phyloP scores from a whole-genome alignment of 352 stramenopile species.

The Phytophthora colocasiae region DNA sequence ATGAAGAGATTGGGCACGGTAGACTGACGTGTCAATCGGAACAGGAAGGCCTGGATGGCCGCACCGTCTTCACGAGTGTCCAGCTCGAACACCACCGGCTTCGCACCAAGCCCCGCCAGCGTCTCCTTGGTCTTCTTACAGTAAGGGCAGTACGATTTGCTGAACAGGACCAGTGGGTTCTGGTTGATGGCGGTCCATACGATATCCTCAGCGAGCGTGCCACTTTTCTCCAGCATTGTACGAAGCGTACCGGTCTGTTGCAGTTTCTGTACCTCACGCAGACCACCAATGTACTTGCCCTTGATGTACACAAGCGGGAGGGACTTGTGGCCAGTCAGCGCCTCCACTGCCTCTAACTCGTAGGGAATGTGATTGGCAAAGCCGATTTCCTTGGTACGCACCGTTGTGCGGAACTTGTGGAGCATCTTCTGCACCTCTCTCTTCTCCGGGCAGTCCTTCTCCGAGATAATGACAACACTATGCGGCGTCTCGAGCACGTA shows the following conservation, averaged over 20 bases:
- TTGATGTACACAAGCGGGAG: constrained; percentile 98
- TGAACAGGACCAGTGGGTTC: constrained; percentile 81
- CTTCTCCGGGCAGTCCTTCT: constrained; percentile 95
- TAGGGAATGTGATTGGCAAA: constrained; percentile 64
- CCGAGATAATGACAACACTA: constrained; percentile 94
- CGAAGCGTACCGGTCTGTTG: constrained; percentile 82
- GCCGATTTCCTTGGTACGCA: constrained; percentile 67
- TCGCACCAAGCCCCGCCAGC: constrained; percentile 62
- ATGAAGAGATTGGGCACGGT: constrained; percentile 99
- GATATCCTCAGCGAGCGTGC: constrained; percentile 75
- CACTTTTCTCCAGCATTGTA: constrained; percentile 84
- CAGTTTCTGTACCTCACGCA: constrained; percentile 93
- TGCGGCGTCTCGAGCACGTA: constrained; percentile 79
- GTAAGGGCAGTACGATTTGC: constrained; percentile 89
- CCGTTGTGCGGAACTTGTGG: constrained; percentile 64
- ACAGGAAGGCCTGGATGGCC: constrained; percentile 93
- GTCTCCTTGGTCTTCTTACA: constrained; percentile 88
- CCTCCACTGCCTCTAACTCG: constrained; percentile 79
- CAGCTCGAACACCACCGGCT: constrained; percentile 77
- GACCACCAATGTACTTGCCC: constrained; percentile 93
- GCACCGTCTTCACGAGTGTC: constrained; percentile 87
- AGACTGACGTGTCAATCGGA: constrained; percentile 92
- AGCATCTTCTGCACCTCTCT: constrained; percentile 88
- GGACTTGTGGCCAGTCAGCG: constrained; percentile 90
- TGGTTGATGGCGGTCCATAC: constrained; percentile 78